A percentile compares a stretch with the other conserved stretches of the same genome.
Evolutionary conservation across 306 rosid genomes (phyloP).

Genomic region (Styphnolobium japonicum): DNA sequence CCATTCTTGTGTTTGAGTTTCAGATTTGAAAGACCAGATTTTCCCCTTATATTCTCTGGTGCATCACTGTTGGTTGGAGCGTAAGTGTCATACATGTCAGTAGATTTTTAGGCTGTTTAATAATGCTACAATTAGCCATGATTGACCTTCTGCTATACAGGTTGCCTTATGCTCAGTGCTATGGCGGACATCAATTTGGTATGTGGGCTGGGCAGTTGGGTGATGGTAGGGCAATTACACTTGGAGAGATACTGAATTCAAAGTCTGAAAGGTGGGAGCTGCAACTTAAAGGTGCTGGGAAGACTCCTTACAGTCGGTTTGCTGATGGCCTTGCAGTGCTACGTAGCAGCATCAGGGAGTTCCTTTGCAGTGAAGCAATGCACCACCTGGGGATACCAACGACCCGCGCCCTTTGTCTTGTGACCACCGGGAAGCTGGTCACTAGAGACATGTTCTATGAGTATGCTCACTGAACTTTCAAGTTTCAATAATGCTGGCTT

Average conservation of each 20-base stretch:
- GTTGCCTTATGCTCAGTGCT: conserved; percentile 93
- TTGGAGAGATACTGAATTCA: conserved; percentile 85
- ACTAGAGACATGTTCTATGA: conserved; percentile 95
- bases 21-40: conserved; percentile 91
- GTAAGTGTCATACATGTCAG: conserved; percentile 55
- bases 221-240: conserved; percentile 96
- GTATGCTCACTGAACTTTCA: conserved; percentile 45
- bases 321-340: conserved; percentile 98
- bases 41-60: conserved; percentile 79
- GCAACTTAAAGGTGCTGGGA: conserved; percentile 97
- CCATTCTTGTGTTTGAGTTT: conserved; percentile 31
- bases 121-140: conserved; percentile 15
- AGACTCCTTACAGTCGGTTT: conserved; percentile 95
- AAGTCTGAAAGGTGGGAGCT: conserved; percentile 91
- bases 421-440: conserved; percentile 83
- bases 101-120: not conserved
- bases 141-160: conserved; percentile 41
- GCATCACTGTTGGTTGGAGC: conserved; percentile 74
- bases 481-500: not conserved
- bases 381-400: conserved; percentile 94
- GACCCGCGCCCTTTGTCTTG: conserved; percentile 91
- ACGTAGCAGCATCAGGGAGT: conserved; percentile 96
- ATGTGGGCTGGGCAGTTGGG: conserved; percentile 99
- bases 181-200: conserved; percentile 98
- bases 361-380: conserved; percentile 98